Percentiles rank a stretch among this genome's conserved stretches.
These are phyloP conservation scores for Amphirosellinia nigrospora DNA, from an alignment of 495 filamentous ascomycete genomes.

Conservation along the genomic window DNA sequence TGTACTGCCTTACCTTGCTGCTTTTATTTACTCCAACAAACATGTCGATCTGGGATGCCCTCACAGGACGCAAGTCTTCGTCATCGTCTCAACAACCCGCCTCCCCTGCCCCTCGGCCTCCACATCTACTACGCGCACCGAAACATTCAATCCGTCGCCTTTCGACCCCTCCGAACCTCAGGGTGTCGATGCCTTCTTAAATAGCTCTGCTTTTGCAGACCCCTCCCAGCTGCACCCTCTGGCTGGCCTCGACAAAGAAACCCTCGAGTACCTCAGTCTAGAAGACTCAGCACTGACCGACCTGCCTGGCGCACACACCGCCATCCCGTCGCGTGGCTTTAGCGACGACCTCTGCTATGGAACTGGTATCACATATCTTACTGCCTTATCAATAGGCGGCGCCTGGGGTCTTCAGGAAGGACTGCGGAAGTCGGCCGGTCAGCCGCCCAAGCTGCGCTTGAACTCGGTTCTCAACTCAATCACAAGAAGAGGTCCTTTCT, in stretches of 20 bases:
- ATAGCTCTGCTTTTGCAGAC: constrained; percentile 72
- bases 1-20: not conserved
- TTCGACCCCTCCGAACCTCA: constrained; percentile 74
- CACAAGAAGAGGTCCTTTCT: constrained; percentile 91
- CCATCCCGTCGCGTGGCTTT: constrained; percentile 93
- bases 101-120: constrained; percentile 37
- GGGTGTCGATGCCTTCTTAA: constrained; percentile 84
- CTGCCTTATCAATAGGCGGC: constrained; percentile 84
- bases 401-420: constrained; percentile 92
- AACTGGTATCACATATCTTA: constrained; percentile 89
- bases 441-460: constrained; percentile 86
- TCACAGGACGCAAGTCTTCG: constrained; percentile 80
- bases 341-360: constrained; percentile 98
- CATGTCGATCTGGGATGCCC: constrained; percentile 88
- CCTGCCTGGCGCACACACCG: constrained; percentile 83
- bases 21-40: constrained; percentile 39
- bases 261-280: constrained; percentile 89
- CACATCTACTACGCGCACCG: constrained; percentile 45
- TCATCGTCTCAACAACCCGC: constrained; percentile 43
- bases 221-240: constrained; percentile 90
- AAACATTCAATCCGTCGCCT: constrained; percentile 59
- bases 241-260: constrained; percentile 88
- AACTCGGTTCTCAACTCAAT: constrained; percentile 94
- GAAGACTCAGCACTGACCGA: constrained; percentile 90
- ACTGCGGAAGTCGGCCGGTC: constrained; percentile 70